phyloP scores from a whole-genome alignment of 306 rosid genomes.

The Pterocarpus macrocarpus region DNA sequence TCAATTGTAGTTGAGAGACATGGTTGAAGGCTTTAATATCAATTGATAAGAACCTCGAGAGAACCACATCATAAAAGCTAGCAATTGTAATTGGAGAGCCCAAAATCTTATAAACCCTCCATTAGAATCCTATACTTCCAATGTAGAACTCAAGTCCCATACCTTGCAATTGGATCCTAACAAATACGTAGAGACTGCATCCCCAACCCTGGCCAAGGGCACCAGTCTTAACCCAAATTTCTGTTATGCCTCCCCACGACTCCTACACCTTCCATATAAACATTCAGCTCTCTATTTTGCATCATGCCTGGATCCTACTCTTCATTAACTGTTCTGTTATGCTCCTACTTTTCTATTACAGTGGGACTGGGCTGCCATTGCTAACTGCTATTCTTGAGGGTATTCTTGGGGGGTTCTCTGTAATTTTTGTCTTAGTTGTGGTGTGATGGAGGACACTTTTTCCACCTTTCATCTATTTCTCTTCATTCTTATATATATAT shows the following conservation, averaged over 20 bases:
- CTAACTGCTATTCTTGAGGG: neutral
- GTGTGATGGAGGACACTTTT: too few relatives aligned
- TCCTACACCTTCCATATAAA: neutral
- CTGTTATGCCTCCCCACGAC: neutral
- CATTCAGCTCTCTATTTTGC: neutral
- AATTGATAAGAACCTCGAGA: too few relatives aligned
- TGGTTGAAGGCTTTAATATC: too few relatives aligned
- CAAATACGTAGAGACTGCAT: neutral
- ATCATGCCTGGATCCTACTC: neutral
- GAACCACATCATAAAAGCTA: too few relatives aligned
- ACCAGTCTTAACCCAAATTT: neutral
- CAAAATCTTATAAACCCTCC: too few relatives aligned
- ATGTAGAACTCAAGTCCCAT: too few relatives aligned
- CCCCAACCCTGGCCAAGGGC: neutral
- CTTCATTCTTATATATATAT: neutral
- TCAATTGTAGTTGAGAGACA: too few relatives aligned
- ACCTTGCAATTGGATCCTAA: neutral
- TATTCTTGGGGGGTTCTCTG: too few relatives aligned
- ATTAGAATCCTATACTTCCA: too few relatives aligned
- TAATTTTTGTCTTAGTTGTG: too few relatives aligned
- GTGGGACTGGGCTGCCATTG: neutral
- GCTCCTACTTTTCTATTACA: neutral
- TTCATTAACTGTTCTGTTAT: neutral
- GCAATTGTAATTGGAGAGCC: too few relatives aligned
- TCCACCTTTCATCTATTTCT: too few relatives aligned